Evolutionary conservation across 2,329 filamentous ascomycete species (phyloP).

Genomic region (Sodiomyces alkalinus): DNA sequence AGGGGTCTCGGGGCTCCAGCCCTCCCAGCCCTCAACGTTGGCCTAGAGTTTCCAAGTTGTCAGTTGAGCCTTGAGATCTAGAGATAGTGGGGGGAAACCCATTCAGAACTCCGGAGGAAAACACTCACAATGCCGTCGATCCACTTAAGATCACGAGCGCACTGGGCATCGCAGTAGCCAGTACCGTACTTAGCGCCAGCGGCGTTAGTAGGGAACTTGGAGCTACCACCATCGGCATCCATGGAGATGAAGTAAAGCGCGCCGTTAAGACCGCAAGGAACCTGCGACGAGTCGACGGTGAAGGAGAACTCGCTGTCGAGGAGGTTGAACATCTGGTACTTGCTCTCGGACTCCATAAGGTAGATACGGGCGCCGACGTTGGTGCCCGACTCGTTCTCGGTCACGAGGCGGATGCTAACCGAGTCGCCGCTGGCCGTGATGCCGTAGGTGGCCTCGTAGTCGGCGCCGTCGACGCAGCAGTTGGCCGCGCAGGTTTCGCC

Average conservation of each 20-base stretch:
- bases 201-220: slow-evolving; percentile 32
- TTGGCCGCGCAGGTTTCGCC: slow-evolving; percentile 28
- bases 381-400: slow-evolving; percentile 28
- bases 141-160: slow-evolving; percentile 38
- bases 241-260: slow-evolving; percentile 53
- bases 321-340: slow-evolving; percentile 51
- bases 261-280: slow-evolving; percentile 57
- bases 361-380: slow-evolving; percentile 45
- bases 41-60: slow-evolving; percentile 18
- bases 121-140: slow-evolving; percentile 29
- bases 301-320: slow-evolving; percentile 57
- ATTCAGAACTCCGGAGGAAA: not conserved
- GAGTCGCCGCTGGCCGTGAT: slow-evolving; percentile 33
- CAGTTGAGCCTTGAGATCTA: too few species aligned
- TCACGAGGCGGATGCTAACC: slow-evolving; percentile 42
- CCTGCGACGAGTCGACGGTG: slow-evolving; percentile 52
- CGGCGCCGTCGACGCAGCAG: slow-evolving; percentile 38
- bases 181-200: slow-evolving; percentile 44
- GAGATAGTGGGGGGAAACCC: too few species aligned
- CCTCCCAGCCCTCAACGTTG: slow-evolving; percentile 34
- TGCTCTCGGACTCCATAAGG: slow-evolving; percentile 43
- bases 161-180: slow-evolving; percentile 37
- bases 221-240: slow-evolving; percentile 39
- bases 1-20: slow-evolving; percentile 5
- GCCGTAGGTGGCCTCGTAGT: slow-evolving; percentile 36